Base-by-base conservation (phyloP, 1,284 basidiomycete species). In the Amylostereum areolatum region DNA sequence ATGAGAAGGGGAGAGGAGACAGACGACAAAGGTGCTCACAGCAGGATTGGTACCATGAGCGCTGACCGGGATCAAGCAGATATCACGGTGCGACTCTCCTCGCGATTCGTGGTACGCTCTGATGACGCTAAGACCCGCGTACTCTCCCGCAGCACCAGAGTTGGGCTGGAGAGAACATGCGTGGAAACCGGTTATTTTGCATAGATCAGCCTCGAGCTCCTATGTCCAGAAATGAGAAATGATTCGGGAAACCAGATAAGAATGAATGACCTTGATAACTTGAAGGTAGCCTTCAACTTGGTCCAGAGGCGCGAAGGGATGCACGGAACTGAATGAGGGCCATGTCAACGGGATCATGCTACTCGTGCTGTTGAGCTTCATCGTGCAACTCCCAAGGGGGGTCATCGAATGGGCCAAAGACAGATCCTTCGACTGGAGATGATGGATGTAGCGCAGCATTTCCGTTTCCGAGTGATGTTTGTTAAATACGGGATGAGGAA, bases 21-120 rank as follows among this genome's bases (percentile, higher is more conserved):
- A 47, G 50, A 29, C 43, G 29, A 43, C 18, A 50, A 46, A n/a
- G 42, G 29, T n/a, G 66, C 82, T 69, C 58, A 88, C 87, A 49
- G 92, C 93, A 49, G 93, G 92, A 68, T 96, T 96, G 41, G 95
- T 97, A 45, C 95, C 95, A 70, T 98, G 96, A 1, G 96, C 95
- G 57, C 92, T 96, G 50, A 95, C 75, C 43, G 96, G 96, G 58
- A 99, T 97, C 52, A 99, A 71, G 65, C 96, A 99, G 45, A 98
- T 81, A 65, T 98, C 82, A 46, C 96, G 82, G 60, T 96, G 83
- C 4, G 76, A 77, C 62, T 99, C 84, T 32, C 91, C 92, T 32
- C 85, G 83, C 47, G 89, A 89, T 63, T 90, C 86, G 63, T 97
- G 93, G 69, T 96, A 99, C 6, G 94, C 95, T 46, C 89, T 81